Conservation (phyloP, 306 rosid genomes). For the Cicer cuneatum region DNA sequence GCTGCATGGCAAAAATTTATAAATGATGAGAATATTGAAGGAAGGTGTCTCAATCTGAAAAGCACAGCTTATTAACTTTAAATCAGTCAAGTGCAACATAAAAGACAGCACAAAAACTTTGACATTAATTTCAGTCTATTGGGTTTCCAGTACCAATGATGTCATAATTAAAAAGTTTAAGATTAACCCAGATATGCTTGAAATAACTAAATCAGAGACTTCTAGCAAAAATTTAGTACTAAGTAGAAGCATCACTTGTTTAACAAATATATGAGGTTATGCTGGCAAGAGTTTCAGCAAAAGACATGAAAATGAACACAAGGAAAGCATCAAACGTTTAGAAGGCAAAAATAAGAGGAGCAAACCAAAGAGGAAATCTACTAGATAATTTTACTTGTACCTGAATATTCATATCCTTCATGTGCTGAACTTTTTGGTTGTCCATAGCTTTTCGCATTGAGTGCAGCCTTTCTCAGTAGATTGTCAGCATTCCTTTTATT, state of each 20-base stretch:
- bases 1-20: conserved; percentile 47
- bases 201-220: conserved; percentile 23
- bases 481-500: conserved; percentile 69
- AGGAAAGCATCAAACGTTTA: conserved; percentile 23
- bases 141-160: conserved; percentile 3
- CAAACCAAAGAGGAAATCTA: conserved; percentile 40
- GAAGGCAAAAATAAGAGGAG: conserved; percentile 19
- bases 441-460: conserved; percentile 65
- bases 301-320: conserved; percentile 4
- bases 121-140: not conserved
- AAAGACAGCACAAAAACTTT: conserved; percentile 30
- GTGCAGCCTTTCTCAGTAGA: conserved; percentile 75
- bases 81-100: conserved; percentile 19
- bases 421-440: conserved; percentile 64
- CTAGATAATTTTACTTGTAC: conserved; percentile 60
- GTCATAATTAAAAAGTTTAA: conserved; percentile 1
- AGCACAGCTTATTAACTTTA: not conserved
- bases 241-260: not conserved
- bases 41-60: conserved; percentile 32
- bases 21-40: conserved; percentile 34
- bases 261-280: conserved; percentile 3
- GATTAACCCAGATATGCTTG: conserved; percentile 33
- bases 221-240: conserved; percentile 19
- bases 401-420: conserved; percentile 64
- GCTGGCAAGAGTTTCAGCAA: conserved; percentile 36